These are phyloP conservation scores for Cardiospermum halicacabum DNA, from an alignment of 345 rosid genomes.

Conservation along the genomic window DNA sequence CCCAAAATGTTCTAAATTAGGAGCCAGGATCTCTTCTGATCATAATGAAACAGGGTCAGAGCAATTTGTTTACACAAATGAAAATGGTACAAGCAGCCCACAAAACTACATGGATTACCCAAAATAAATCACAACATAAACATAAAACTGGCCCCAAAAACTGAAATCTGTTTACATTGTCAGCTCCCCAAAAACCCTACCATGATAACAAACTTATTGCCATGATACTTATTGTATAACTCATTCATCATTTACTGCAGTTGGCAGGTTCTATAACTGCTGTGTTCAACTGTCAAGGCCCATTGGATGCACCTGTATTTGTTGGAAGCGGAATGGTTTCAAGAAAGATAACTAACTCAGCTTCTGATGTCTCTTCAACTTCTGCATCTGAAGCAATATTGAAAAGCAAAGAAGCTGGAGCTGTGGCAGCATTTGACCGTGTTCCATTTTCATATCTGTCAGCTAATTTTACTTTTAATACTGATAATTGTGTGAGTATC, in stretches of 20 bases:
- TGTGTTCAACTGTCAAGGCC: constrained; percentile 98
- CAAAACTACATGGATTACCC: background rate
- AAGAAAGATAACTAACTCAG: constrained; percentile 67
- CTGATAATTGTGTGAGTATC: constrained; percentile 82
- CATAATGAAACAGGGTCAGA: background rate
- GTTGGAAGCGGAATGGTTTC: constrained; percentile 98
- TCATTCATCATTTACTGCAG: constrained; percentile 43
- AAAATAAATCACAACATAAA: background rate
- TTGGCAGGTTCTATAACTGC: constrained; percentile 97
- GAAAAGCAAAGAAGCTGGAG: constrained; percentile 94
- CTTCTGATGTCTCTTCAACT: constrained; percentile 60
- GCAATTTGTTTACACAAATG: background rate
- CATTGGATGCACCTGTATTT: constrained; percentile 88
- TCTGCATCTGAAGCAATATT: constrained; percentile 81
- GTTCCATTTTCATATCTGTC: constrained; percentile 95
- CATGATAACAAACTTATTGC: background rate
- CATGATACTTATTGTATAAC: background rate
- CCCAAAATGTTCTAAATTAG: background rate
- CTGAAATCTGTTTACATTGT: background rate
- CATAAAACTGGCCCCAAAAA: background rate
- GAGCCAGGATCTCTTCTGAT: background rate
- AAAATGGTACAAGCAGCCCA: background rate
- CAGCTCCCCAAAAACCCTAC: background rate
- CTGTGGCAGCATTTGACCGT: constrained; percentile 97
- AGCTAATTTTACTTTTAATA: constrained; percentile 93